phyloP scores from a whole-genome alignment of 2,329 filamentous ascomycete species.

The Ilyonectria robusta region DNA sequence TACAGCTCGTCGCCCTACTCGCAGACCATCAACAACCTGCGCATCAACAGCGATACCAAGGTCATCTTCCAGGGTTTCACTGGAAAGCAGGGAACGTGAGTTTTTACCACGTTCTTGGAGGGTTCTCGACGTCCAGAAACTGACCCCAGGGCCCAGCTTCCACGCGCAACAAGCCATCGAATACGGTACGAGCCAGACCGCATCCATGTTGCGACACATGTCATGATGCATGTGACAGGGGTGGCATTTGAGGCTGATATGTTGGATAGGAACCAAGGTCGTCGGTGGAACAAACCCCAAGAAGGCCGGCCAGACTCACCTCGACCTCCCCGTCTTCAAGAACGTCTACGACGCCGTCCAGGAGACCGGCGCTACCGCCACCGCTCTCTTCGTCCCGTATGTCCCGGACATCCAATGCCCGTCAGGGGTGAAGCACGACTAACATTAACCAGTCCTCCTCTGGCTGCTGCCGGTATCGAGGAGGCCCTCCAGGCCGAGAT shows the following conservation, averaged over 20 bases:
- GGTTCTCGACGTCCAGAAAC: slow-evolving; percentile 1
- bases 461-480: slow-evolving; percentile 96
- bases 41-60: slow-evolving; percentile 93
- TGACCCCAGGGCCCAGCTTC: slow-evolving; percentile 74
- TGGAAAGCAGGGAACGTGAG: slow-evolving; percentile 94
- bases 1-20: slow-evolving; percentile 85
- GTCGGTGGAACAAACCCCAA: slow-evolving; percentile 99
- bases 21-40: slow-evolving; percentile 85
- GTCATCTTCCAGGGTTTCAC: slow-evolving; percentile 98
- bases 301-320: slow-evolving; percentile 93
- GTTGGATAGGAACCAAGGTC: slow-evolving; percentile 85
- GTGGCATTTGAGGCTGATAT: slow-evolving; percentile 45
- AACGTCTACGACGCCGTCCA: slow-evolving; percentile 91
- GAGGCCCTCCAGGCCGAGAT: slow-evolving; percentile 96
- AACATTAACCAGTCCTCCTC: slow-evolving; percentile 75
- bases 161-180: slow-evolving; percentile 98
- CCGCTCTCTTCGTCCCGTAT: slow-evolving; percentile 96
- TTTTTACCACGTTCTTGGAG: slow-evolving; percentile 46
- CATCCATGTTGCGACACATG: slow-evolving; percentile 41
- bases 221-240: slow-evolving; percentile 47
- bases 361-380: slow-evolving; percentile 90
- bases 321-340: slow-evolving; percentile 93
- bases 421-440: slow-evolving; percentile 28
- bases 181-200: slow-evolving; percentile 79
- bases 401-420: slow-evolving; percentile 39